These are phyloP conservation scores for Hypomontagnella submonticulosa DNA, from an alignment of 495 filamentous ascomycete genomes.

Conservation along the genomic window DNA sequence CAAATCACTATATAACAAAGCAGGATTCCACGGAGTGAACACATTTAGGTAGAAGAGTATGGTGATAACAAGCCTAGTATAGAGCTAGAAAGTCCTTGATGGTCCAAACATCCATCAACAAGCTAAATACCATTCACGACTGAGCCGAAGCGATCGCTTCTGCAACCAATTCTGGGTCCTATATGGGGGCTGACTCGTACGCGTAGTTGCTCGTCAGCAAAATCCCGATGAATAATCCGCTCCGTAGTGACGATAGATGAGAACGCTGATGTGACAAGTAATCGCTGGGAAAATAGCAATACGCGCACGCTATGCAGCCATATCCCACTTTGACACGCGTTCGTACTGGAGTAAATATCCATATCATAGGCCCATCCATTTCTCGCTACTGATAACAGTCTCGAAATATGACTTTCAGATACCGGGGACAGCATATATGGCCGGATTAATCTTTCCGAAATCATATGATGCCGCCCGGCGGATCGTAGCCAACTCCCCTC, in stretches of 20 bases:
- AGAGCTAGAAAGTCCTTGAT: conserved; percentile 28
- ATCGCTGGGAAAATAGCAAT: conserved; percentile 32
- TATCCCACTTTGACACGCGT: conserved; percentile 18
- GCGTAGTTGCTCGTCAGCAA: background rate
- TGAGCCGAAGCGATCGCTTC: conserved; percentile 2
- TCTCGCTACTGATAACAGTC: conserved; percentile 7
- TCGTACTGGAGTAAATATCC: conserved; percentile 12
- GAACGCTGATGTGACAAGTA: conserved; percentile 11
- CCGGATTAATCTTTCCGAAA: background rate
- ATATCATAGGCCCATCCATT: conserved; percentile 8
- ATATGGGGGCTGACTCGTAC: background rate
- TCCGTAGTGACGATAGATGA: conserved; percentile 2
- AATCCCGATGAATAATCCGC: conserved; percentile 7
- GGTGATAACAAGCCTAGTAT: conserved; percentile 28
- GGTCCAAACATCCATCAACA: conserved; percentile 19
- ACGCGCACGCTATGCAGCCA: conserved; percentile 42
- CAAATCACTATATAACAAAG: conserved; percentile 15
- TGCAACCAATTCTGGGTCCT: background rate
- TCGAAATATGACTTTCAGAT: conserved; percentile 15
- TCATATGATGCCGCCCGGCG: conserved; percentile 67
- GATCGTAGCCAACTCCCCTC: conserved; percentile 57
- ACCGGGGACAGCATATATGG: conserved; percentile 2
- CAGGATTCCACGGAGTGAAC: conserved; percentile 2
- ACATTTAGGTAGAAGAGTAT: conserved; percentile 7
- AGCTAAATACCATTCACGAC: conserved; percentile 11